phyloP scores from a whole-genome alignment of 1,284 basidiomycete genomes.

The Sporisorium sorghi region DNA sequence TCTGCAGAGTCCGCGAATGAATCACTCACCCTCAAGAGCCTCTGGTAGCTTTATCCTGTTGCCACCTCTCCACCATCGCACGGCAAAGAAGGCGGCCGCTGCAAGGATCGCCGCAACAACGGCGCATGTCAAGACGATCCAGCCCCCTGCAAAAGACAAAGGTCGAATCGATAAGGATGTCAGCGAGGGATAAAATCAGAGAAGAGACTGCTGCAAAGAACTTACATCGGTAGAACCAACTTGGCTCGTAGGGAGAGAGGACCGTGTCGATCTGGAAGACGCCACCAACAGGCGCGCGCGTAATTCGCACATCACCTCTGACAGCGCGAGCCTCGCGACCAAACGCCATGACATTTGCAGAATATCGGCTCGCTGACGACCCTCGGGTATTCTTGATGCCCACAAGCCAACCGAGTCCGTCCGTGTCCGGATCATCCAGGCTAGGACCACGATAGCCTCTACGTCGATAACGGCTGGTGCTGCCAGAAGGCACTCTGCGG shows the following conservation, averaged over 20 bases:
- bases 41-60: slow-evolving; percentile 41
- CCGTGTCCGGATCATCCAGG: slow-evolving; percentile 8
- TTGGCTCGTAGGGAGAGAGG: slow-evolving; percentile 83
- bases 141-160: slow-evolving; percentile 30
- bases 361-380: slow-evolving; percentile 76
- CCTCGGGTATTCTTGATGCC: slow-evolving; percentile 90
- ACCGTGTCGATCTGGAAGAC: slow-evolving; percentile 88
- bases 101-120: not conserved
- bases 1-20: not conserved
- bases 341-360: slow-evolving; percentile 81
- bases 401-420: slow-evolving; percentile 78
- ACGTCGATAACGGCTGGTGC: slow-evolving; percentile 15
- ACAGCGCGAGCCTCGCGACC: slow-evolving; percentile 78
- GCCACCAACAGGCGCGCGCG: slow-evolving; percentile 71
- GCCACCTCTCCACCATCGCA: slow-evolving; percentile 44
- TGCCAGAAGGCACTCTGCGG: slow-evolving; percentile 28
- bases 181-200: not conserved
- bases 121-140: slow-evolving; percentile 27
- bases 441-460: not conserved
- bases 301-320: slow-evolving; percentile 7
- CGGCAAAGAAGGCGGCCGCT: slow-evolving; percentile 4
- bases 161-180: not conserved
- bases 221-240: slow-evolving; percentile 64
- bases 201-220: not conserved
- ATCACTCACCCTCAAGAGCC: slow-evolving; percentile 41